phyloP scores from a whole-genome alignment of 371 early-diverging fungal genomes.

The Mucor mucedo region DNA sequence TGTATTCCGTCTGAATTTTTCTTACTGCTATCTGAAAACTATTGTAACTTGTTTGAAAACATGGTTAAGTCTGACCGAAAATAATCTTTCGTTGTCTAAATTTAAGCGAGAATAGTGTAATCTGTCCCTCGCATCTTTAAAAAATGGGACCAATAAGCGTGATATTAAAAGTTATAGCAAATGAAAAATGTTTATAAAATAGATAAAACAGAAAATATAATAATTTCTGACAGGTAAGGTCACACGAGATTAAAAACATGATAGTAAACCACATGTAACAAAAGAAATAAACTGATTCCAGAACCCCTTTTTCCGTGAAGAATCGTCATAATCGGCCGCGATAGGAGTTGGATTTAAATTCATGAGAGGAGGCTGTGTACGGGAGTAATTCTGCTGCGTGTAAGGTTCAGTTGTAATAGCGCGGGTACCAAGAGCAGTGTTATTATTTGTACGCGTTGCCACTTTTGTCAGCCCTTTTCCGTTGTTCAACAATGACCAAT shows the following conservation, averaged over 20 bases:
- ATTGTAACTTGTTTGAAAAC: too few species aligned
- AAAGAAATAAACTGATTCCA: constrained; percentile 32
- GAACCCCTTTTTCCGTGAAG: constrained; percentile 29
- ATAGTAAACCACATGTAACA: constrained; percentile 30
- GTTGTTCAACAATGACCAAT: constrained; percentile 87
- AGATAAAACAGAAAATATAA: background rate
- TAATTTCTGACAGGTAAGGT: background rate
- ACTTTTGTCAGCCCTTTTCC: constrained; percentile 45
- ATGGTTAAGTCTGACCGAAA: too few species aligned
- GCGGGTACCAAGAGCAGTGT: background rate
- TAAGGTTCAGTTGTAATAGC: background rate
- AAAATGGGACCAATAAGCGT: too few species aligned
- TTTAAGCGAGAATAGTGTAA: too few species aligned
- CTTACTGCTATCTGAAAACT: too few species aligned
- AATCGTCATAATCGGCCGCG: constrained; percentile 8
- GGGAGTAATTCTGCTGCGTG: constrained; percentile 9
- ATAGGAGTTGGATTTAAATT: constrained; percentile 3
- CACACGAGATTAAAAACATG: constrained; percentile 16
- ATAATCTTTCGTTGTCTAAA: too few species aligned
- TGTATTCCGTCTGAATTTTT: too few species aligned
- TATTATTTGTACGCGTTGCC: constrained; percentile 6
- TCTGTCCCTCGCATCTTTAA: too few species aligned
- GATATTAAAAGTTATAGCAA: too few species aligned
- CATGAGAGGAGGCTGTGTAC: constrained; percentile 18
- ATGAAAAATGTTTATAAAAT: too few species aligned